A percentile compares a stretch with the other conserved stretches of the same genome.
Evolutionary conservation across 2,329 filamentous ascomycete genomes (phyloP).

Genomic region (Parasarocladium wereldwijsianum): DNA sequence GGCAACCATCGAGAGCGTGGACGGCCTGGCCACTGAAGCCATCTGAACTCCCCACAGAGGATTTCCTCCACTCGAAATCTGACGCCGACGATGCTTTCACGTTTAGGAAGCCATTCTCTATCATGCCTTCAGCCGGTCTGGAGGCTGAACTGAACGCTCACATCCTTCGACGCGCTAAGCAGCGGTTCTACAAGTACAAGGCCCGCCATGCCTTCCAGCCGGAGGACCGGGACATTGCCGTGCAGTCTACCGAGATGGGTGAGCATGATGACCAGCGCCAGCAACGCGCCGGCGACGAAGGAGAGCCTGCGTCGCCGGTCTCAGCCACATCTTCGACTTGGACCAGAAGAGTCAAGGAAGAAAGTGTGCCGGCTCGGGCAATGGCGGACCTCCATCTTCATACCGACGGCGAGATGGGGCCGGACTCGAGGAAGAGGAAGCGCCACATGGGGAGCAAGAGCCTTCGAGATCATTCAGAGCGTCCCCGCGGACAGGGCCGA

Average conservation of each 20-base stretch:
- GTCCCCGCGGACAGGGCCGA: conserved; percentile 11
- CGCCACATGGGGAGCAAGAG: conserved; percentile 6
- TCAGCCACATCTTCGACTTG: too few species aligned
- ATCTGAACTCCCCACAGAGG: conserved; percentile 42
- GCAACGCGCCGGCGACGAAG: too few species aligned
- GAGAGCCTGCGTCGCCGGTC: too few species aligned
- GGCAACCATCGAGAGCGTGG: conserved; percentile 49
- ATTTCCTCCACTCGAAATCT: conserved; percentile 29
- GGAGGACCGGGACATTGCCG: too few species aligned
- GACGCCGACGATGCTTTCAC: conserved; percentile 37
- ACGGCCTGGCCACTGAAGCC: conserved; percentile 70
- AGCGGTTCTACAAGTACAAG: conserved; percentile 33
- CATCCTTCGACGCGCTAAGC: conserved; percentile 53
- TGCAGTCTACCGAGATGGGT: not conserved
- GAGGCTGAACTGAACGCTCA: conserved; percentile 56
- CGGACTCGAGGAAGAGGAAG: conserved; percentile 7
- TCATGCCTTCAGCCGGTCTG: conserved; percentile 42
- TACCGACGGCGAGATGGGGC: too few species aligned
- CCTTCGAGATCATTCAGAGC: too few species aligned
- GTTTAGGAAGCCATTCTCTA: conserved; percentile 11
- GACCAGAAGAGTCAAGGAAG: too few species aligned
- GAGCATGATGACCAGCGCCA: too few species aligned
- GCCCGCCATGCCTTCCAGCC: too few species aligned
- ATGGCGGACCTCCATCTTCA: too few species aligned
- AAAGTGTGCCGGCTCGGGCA: too few species aligned